phyloP scores from a whole-genome alignment of 192 early-diverging fungal genomes.

The Backusella mclennaniae region DNA sequence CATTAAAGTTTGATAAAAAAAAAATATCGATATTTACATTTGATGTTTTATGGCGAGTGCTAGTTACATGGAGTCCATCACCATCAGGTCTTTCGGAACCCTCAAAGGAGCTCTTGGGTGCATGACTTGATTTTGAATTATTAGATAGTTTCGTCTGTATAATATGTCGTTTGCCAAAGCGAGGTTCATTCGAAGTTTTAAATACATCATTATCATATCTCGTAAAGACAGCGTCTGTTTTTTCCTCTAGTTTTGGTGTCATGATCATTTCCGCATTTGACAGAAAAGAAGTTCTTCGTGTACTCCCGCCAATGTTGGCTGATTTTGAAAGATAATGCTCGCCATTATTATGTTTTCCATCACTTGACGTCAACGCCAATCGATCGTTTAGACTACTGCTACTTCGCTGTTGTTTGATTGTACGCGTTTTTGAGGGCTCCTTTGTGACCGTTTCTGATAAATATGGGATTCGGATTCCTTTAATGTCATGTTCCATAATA shows the following conservation, averaged over 20 bases:
- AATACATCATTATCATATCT: conserved; percentile 29
- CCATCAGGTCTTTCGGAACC: conserved; percentile 13
- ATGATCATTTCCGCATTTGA: background rate
- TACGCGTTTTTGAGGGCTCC: background rate
- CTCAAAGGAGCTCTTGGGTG: conserved; percentile 13
- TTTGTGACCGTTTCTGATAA: conserved; percentile 26
- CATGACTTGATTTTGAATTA: background rate
- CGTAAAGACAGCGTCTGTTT: background rate
- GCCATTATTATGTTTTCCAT: background rate
- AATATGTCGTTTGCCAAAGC: conserved; percentile 17
- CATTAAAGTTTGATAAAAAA: background rate
- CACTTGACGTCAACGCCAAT: background rate
- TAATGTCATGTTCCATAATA: conserved; percentile 62
- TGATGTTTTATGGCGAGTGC: background rate
- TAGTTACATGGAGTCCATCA: background rate
- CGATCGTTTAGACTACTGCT: conserved; percentile 30
- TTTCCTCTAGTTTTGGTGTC: background rate
- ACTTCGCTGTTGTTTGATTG: conserved; percentile 11
- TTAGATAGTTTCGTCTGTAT: background rate
- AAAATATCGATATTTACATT: conserved; percentile 1
- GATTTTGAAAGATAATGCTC: conserved; percentile 32
- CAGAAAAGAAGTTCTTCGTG: conserved; percentile 13
- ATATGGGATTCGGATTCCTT: conserved; percentile 51
- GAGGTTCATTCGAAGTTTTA: conserved; percentile 25
- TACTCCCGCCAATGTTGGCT: conserved; percentile 15